Base-by-base conservation (phyloP, 345 rosid genomes). In the Nephelium lappaceum region DNA sequence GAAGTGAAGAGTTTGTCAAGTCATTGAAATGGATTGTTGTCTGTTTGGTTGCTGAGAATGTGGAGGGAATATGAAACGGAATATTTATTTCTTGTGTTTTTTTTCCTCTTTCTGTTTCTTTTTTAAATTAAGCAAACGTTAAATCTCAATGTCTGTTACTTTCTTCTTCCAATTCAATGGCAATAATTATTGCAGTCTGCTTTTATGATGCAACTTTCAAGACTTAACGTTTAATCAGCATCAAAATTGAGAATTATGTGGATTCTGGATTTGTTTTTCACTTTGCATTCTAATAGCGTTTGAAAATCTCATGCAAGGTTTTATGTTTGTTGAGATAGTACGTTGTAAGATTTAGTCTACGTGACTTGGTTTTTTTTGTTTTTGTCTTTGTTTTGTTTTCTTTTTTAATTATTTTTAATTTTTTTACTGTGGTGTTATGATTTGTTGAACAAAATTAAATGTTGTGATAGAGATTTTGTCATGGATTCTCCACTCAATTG, bases 21-120 rank as follows among this genome's bases (percentile, higher is more conserved):
- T 73, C 38, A 73, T 12, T 58, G 51, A 39, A 31, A 16, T 36
- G 57, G 57, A 21, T 23, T 49, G 49, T 73, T 71, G 43, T 58
- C 55, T 60, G 76, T 41, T 60, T 63, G 60, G 69, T 63, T 74
- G 16, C 41, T 42, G 60, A 62, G 69, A 63, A 62, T 62, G 45
- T 74, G 21, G 18, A 74, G 25, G 42, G 60, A 25, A 38, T 42
- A 62, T 74, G 49, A 45, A 68, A 41, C 1, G 2, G 15, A 42
- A 19, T 42, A 8, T 39, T 68, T 5, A 11, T 68, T 68, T 45
- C 14, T 42, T 68, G 7, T 68, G 49, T 42, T 19, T 8, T 19
- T 67, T 24, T 19, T 12, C 16, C 14, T 60, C 27, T 60, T 12
- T 38, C 24, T 39, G 12, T 60, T 10, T 60, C 9, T 60, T 23